A percentile compares a stretch with the other conserved stretches of the same genome.
phyloP scores from a whole-genome alignment of 176 grass and related monocot genomes.

The Musa beccarii region DNA sequence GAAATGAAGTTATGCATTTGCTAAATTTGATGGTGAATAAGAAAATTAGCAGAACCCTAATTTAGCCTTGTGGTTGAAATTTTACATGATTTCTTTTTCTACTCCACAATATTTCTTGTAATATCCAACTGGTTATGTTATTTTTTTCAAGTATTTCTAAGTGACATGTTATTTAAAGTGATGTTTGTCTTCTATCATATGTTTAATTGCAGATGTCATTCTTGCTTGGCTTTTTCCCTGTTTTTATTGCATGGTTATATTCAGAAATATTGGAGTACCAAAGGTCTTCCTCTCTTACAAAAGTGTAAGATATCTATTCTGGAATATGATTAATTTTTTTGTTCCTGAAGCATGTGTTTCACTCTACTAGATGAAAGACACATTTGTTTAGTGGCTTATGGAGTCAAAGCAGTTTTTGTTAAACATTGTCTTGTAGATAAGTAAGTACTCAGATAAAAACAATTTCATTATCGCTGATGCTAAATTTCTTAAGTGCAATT shows the following conservation, averaged over 20 bases:
- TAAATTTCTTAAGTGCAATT: neutral
- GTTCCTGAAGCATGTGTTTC: neutral
- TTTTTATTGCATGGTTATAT: slow-evolving; percentile 29
- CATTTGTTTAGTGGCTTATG: neutral
- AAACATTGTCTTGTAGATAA: no score
- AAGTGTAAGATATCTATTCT: slow-evolving; percentile 21
- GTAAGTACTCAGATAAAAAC: neutral
- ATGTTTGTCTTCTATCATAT: neutral
- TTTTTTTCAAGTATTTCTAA: neutral
- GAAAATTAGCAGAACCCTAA: no score
- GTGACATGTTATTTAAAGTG: neutral
- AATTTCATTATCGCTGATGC: neutral
- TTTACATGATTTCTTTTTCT: neutral
- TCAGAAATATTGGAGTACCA: slow-evolving; percentile 22
- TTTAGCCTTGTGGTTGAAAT: no score
- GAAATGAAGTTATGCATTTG: no score
- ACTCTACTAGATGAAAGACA: neutral
- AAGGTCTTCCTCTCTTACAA: slow-evolving; percentile 15
- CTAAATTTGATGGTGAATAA: neutral
- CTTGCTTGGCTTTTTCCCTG: slow-evolving; percentile 13
- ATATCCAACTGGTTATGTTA: neutral
- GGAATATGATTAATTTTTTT: neutral
- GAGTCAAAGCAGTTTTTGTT: neutral
- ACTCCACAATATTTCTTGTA: neutral
- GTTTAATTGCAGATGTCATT: slow-evolving; percentile 23